phyloP scores from a whole-genome alignment of 768 basidiomycete species.

The Rhizopogon roseolus region DNA sequence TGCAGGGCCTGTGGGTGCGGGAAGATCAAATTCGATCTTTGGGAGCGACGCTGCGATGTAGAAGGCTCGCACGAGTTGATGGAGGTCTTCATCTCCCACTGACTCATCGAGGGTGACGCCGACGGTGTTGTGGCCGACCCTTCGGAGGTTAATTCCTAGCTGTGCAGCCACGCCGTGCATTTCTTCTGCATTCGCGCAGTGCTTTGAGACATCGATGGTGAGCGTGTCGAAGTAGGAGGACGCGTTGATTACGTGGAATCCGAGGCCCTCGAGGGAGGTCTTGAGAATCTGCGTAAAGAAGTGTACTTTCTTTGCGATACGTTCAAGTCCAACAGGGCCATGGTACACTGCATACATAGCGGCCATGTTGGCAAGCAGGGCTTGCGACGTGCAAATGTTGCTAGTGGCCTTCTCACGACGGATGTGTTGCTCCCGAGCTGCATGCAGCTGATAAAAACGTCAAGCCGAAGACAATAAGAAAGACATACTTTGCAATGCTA shows the following conservation, averaged over 20 bases:
- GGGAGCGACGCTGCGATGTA: conserved; percentile 54
- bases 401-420: conserved; percentile 97
- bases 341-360: conserved; percentile 99
- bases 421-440: conserved; percentile 95
- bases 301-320: conserved; percentile 91
- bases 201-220: conserved; percentile 66
- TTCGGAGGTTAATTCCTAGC: conserved; percentile 80
- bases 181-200: conserved; percentile 47
- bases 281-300: conserved; percentile 77
- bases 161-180: conserved; percentile 67
- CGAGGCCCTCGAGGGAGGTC: conserved; percentile 59
- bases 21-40: conserved; percentile 41
- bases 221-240: conserved; percentile 85
- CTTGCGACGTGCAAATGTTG: conserved; percentile 98
- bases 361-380: conserved; percentile 97
- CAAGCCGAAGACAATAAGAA: conserved; percentile 4
- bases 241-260: conserved; percentile 68
- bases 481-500: conserved; percentile 88
- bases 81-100: conserved; percentile 67
- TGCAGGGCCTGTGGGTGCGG: conserved; percentile 33
- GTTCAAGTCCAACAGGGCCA: conserved; percentile 78
- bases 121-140: conserved; percentile 66
- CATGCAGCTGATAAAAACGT: neutral
- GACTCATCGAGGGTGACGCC: conserved; percentile 95
- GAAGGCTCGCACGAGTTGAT: conserved; percentile 79